Evolutionary conservation across 192 early-diverging fungal genomes (phyloP), one percentile per base, ranked within the genome.

Genomic region (Dissophora globulifera): DNA sequence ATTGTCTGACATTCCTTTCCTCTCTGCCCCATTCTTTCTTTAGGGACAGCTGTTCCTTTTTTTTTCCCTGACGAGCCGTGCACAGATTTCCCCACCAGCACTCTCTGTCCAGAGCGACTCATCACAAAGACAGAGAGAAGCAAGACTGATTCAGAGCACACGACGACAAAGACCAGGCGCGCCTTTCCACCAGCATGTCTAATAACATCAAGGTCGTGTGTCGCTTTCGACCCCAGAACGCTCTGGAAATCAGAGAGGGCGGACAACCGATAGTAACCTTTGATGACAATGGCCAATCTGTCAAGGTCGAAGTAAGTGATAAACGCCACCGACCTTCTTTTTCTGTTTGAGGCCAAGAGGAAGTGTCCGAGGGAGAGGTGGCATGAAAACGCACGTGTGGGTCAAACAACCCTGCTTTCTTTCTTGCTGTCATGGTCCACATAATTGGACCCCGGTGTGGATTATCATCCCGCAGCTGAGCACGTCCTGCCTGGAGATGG

Each of bases 181-280:
- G 4, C 43, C 13, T 40, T 53, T 16, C 26, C 15, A 20, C 16
- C 45, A 59, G 25, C 51, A 76, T 76, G 72, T 76, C 72, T 45
- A 94, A 91, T 79, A 96, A 94, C 80, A 98, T 99, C 84, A 92
- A 92, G 80, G 97, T 99, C 63, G 92, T 99, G 62, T 96, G 94
- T 85, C 92, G 97, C 52, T 97, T 99, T 83, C 89, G 96, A 52
- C 97, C 97, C 51, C 93, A 96, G 72, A 99, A 99, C 82, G 83
- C 88, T 52, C 79, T 93, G 38, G 97, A 99, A 87, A 89, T 92
- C 56, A 88, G 82, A 50, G 94, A 97, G 72, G 95, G 95, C 61
- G 95, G 96, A 58, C 91, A 91, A 47, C 91, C 92, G 58, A 89
- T 96, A 38, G 86, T 98, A 67, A 81, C 84, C 23, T 90, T 93